These are phyloP conservation scores for Dalbergia cultrata DNA, from an alignment of 306 rosid genomes.

Conservation along the genomic window DNA sequence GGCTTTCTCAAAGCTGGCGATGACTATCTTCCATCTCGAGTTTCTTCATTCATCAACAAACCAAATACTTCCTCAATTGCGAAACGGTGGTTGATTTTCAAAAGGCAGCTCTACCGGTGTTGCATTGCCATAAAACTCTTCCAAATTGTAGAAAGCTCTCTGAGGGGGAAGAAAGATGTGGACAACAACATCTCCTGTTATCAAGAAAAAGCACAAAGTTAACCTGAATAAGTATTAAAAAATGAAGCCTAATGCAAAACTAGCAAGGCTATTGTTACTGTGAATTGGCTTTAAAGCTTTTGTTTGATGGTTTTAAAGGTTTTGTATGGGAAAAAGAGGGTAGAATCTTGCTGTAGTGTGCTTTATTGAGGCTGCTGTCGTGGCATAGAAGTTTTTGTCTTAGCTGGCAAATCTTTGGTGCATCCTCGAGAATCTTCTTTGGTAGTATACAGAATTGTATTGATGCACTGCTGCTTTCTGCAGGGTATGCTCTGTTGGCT, in stretches of 20 bases:
- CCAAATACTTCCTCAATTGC: constrained; percentile 46
- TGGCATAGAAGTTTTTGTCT: constrained; percentile 30
- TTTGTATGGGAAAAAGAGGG: constrained; percentile 18
- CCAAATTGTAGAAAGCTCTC: constrained; percentile 91
- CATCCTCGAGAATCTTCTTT: constrained; percentile 24
- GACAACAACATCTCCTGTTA: constrained; percentile 89
- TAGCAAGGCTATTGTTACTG: not conserved
- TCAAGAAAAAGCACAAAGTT: constrained; percentile 37
- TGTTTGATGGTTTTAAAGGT: not conserved
- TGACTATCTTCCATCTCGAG: constrained; percentile 33
- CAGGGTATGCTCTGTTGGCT: not conserved
- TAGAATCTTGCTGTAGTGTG: not conserved
- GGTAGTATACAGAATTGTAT: constrained; percentile 20
- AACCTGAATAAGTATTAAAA: not conserved
- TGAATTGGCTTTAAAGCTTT: not conserved
- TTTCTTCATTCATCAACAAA: not conserved
- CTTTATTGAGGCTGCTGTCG: not conserved
- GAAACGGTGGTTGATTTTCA: constrained; percentile 80
- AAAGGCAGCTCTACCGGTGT: constrained; percentile 79
- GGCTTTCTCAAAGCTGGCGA: constrained; percentile 36
- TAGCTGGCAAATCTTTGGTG: constrained; percentile 9
- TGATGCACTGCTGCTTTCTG: not conserved
- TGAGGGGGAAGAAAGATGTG: constrained; percentile 94
- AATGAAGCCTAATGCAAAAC: constrained; percentile 6
- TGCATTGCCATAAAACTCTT: constrained; percentile 93